Evolutionary conservation across 495 filamentous ascomycete genomes (phyloP), one percentile per base, ranked within the genome.

Genomic region (Talaromyces stipitatus): DNA sequence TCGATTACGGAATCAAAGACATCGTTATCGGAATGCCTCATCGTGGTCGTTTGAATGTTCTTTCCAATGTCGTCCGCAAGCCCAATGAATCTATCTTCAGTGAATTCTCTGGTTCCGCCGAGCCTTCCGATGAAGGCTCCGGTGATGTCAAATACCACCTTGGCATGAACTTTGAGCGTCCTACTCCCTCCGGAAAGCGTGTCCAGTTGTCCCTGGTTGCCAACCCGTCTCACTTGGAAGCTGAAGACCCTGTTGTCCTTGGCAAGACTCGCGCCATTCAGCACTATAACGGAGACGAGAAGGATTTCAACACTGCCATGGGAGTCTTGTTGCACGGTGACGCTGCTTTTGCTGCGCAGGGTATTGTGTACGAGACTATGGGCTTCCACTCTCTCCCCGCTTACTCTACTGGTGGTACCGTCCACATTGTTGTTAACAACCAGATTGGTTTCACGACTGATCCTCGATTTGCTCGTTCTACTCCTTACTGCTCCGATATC

Each of bases 391-490:
- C 89, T 24, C 84, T 98, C 9, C 94, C 94, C 28, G 88, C 87
- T 41, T 98, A 96, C 78, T 96, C 92, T 22, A 97, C 95, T 52
- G 94, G 94, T 64, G 94, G 94, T 64, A 98, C 94, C 52, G 90
- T 98, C 69, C 94, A 98, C 75, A 78, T 98, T 61, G 85, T 98
- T 50, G 91, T 97, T 62, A 98, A 98, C 84, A 98, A 98, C 82
- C 94, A 98, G 79, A 98, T 98, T 70, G 94, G 94, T 69, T 98
- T 98, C 81, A 98, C 94, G 55, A 98, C 94, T n/a, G 94, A 98
- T 70, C 94, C 94, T 62, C 91, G 94, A 57, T 97, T 92, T 70
- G 83, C 94, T 63, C 91, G 94, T 62, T 98, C 94, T 22, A 98
- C 94, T 48, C 89, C 94, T 55, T 98, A 98, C 81, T 98, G 94